A percentile compares a stretch with the other conserved stretches of the same genome.
Conservation (phyloP, 805 yeast genomes). For the Starmera quercuum region DNA sequence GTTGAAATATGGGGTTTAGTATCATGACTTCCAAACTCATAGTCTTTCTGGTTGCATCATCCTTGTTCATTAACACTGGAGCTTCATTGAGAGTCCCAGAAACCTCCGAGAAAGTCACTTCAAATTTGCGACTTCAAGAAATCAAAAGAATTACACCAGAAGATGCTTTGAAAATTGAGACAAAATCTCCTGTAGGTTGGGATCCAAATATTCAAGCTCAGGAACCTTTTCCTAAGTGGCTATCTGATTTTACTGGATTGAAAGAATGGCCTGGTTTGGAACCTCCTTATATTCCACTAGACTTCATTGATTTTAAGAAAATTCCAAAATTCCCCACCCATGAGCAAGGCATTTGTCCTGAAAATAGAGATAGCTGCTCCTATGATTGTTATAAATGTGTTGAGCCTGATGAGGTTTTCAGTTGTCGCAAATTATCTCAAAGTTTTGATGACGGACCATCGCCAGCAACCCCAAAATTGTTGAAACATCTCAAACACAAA, state of each 20-base stretch:
- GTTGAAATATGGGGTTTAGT: too few relatives aligned
- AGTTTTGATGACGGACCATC: constrained; percentile 96
- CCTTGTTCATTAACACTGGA: not conserved
- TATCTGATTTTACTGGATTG: constrained; percentile 65
- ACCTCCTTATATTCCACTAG: constrained; percentile 84
- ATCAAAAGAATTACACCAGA: not conserved
- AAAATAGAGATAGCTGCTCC: constrained; percentile 53
- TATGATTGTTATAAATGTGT: constrained; percentile 83
- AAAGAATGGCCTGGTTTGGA: constrained; percentile 76
- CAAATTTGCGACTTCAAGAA: constrained; percentile 1
- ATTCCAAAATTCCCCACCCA: constrained; percentile 46
- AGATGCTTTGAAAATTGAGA: not conserved
- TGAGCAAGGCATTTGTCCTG: constrained; percentile 53
- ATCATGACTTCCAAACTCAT: too few relatives aligned
- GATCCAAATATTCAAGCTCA: constrained; percentile 18
- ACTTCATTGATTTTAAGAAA: constrained; percentile 49
- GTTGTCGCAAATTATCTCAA: constrained; percentile 73
- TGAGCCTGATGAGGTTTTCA: constrained; percentile 63
- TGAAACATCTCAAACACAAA: constrained; percentile 43
- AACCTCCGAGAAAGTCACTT: not conserved
- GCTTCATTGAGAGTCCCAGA: not conserved
- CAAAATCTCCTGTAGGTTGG: constrained; percentile 18
- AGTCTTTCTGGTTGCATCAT: not conserved
- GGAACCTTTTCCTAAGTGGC: constrained; percentile 73
- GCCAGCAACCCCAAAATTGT: constrained; percentile 53